These are phyloP conservation scores for Rhodotorula sp. DNA, from an alignment of 1,284 basidiomycete genomes.

Conservation along the genomic window DNA sequence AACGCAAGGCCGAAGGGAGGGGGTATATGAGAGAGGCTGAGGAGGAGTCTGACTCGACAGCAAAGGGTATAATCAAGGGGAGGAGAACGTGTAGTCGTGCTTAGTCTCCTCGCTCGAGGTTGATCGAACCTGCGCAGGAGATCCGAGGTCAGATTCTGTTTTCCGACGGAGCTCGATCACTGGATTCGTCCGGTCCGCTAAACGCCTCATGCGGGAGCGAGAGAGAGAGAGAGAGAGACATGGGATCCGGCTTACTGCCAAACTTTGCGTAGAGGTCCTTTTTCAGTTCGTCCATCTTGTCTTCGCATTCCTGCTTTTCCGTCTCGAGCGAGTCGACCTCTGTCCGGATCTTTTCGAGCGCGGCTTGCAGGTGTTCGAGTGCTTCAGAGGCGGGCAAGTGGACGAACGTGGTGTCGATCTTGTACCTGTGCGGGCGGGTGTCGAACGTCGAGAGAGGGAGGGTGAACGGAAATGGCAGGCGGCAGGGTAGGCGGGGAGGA, in stretches of 20 bases:
- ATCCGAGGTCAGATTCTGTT: neutral
- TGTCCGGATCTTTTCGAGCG: constrained; percentile 62
- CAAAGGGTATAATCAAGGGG: too few relatives aligned
- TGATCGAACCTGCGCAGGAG: constrained; percentile 23
- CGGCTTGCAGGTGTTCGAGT: constrained; percentile 68
- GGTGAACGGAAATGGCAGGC: neutral
- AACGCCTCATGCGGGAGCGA: too few relatives aligned
- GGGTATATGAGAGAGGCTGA: neutral
- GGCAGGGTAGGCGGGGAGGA: neutral
- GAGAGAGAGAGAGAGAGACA: neutral
- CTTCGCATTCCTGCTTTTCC: constrained; percentile 69
- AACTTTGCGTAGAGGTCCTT: constrained; percentile 58
- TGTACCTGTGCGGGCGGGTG: constrained; percentile 61
- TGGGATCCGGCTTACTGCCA: constrained; percentile 35
- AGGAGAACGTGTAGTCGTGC: neutral
- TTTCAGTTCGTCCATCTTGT: constrained; percentile 86
- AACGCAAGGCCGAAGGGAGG: neutral
- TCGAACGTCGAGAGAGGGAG: neutral
- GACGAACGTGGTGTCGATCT: constrained; percentile 84
- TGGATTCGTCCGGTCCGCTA: neutral
- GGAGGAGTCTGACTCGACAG: too few relatives aligned
- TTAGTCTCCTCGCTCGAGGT: constrained; percentile 29
- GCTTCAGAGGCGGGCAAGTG: constrained; percentile 71
- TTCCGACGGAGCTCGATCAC: too few relatives aligned
- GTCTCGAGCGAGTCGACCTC: constrained; percentile 61